Evolutionary conservation across 257 asterid species (phyloP).

Genomic region (Leonotis leonurus): DNA sequence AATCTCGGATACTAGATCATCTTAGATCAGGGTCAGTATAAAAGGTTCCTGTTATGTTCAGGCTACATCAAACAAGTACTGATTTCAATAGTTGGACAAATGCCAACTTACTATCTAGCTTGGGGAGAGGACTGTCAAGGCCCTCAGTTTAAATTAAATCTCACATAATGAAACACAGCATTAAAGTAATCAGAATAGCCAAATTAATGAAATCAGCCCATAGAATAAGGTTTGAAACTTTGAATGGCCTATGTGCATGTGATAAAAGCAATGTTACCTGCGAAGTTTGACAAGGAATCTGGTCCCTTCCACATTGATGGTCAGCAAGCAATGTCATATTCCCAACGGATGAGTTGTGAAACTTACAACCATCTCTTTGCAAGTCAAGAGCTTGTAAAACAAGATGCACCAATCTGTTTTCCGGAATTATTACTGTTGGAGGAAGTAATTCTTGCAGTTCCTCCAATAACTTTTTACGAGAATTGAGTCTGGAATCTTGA

Average conservation of each 20-base stretch:
- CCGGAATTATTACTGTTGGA: conserved; percentile 61
- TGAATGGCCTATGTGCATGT: background rate
- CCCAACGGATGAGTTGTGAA: conserved; percentile 53
- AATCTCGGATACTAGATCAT: too few relatives aligned
- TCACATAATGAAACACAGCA: background rate
- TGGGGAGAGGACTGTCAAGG: background rate
- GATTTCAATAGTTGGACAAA: background rate
- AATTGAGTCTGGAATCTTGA: conserved; percentile 27
- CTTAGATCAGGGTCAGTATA: background rate
- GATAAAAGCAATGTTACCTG: conserved; percentile 39
- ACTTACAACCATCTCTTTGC: conserved; percentile 61
- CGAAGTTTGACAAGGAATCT: conserved; percentile 63
- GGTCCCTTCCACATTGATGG: conserved; percentile 71
- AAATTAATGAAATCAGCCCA: too few relatives aligned
- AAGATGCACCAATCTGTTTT: conserved; percentile 62
- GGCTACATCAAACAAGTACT: background rate
- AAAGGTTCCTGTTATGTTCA: background rate
- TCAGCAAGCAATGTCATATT: conserved; percentile 65
- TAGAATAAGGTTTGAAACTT: background rate
- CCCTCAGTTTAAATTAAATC: background rate
- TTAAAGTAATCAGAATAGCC: background rate
- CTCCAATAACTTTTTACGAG: conserved; percentile 51
- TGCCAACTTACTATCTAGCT: background rate
- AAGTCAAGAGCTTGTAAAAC: conserved; percentile 78
- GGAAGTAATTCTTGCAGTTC: conserved; percentile 68